Conservation (phyloP, 768 basidiomycete genomes). For the Astraeus odoratus region DNA sequence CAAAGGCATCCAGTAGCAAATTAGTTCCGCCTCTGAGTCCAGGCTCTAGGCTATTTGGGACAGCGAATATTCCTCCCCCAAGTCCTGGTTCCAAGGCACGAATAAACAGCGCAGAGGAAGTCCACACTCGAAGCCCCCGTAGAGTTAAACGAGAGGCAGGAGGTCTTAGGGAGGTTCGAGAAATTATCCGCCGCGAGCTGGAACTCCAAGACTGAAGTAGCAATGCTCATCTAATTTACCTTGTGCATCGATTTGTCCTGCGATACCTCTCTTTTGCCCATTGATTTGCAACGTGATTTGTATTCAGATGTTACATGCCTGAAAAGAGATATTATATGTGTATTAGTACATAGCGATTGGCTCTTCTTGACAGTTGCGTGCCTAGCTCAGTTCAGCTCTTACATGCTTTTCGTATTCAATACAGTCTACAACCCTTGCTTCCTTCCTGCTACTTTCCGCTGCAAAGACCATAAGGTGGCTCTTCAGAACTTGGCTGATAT, state of each 20-base stretch:
- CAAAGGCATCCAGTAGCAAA: conserved; percentile 26
- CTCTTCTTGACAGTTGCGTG: background rate
- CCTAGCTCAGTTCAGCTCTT: conserved; percentile 27
- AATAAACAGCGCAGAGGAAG: conserved; percentile 52
- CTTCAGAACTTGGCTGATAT: conserved; percentile 60
- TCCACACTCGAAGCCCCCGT: conserved; percentile 65
- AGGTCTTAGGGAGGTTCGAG: conserved; percentile 71
- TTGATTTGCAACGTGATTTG: background rate
- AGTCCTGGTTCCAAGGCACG: conserved; percentile 48
- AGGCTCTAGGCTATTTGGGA: conserved; percentile 26
- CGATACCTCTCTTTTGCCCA: conserved; percentile 11
- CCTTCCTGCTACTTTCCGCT: conserved; percentile 67
- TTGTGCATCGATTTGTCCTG: conserved; percentile 16
- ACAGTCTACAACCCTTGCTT: conserved; percentile 67
- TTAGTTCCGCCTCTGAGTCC: conserved; percentile 30
- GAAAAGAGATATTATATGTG: no score
- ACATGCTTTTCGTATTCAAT: conserved; percentile 52
- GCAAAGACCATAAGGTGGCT: conserved; percentile 86
- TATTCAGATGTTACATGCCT: background rate
- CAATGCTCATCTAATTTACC: conserved; percentile 15
- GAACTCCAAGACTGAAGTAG: conserved; percentile 53
- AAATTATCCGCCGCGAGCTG: conserved; percentile 74
- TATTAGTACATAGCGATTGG: no score
- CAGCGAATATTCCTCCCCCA: conserved; percentile 25
- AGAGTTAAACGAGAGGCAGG: conserved; percentile 64